Evolutionary conservation across 495 filamentous ascomycete genomes (phyloP).

Genomic region (Daldinia childiae): DNA sequence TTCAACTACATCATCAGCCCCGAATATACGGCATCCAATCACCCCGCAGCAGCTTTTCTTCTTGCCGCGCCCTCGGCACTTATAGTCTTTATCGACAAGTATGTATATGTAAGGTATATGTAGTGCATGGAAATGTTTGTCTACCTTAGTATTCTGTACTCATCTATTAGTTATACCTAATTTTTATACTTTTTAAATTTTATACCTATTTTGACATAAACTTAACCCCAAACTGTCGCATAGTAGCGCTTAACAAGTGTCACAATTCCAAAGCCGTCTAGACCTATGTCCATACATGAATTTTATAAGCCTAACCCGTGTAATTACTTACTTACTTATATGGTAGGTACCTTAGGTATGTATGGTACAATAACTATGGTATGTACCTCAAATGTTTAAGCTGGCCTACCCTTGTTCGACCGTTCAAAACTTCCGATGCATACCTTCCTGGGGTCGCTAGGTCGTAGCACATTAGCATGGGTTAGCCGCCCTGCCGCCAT

Average conservation of each 20-base stretch:
- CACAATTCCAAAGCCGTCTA: slow-evolving; percentile 7
- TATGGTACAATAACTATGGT: too few relatives aligned
- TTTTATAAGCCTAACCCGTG: slow-evolving; percentile 4
- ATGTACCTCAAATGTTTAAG: too few relatives aligned
- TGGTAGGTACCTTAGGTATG: too few relatives aligned
- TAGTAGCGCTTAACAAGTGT: slow-evolving; percentile 18
- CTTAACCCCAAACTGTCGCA: slow-evolving; percentile 7
- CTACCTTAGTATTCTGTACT: too few relatives aligned
- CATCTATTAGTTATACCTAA: background rate
- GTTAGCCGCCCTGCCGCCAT: slow-evolving; percentile 22
- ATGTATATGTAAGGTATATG: background rate
- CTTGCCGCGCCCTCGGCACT: slow-evolving; percentile 26
- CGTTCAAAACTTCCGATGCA: slow-evolving; percentile 40
- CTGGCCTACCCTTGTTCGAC: slow-evolving; percentile 18
- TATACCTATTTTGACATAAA: background rate
- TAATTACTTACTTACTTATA: background rate
- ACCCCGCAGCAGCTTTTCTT: slow-evolving; percentile 12
- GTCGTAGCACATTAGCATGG: slow-evolving; percentile 20
- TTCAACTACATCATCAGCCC: slow-evolving; percentile 29
- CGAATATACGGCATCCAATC: slow-evolving; percentile 42
- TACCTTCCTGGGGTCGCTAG: slow-evolving; percentile 21
- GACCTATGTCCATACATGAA: background rate
- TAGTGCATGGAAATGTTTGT: slow-evolving; percentile 18
- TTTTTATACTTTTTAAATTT: background rate
- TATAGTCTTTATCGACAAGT: slow-evolving; percentile 10